A percentile compares a stretch with the other conserved stretches of the same genome.
Conservation (phyloP, 805 yeast genomes). For the Candida jianshihensis region DNA sequence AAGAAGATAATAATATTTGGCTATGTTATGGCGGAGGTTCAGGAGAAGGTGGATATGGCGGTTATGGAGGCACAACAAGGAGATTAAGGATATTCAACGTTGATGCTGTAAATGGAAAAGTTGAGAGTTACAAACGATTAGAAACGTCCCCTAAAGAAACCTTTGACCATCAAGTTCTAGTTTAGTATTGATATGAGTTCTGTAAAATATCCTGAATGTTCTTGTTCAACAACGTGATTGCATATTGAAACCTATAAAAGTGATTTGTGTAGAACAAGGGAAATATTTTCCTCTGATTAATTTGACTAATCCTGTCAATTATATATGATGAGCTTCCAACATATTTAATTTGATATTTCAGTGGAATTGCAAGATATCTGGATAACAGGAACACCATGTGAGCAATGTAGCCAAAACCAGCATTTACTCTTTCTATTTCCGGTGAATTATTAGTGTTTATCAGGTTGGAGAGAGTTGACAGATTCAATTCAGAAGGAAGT, state of each 20-base stretch:
- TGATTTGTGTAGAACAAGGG: conserved; percentile 35
- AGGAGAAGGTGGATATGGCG: conserved; percentile 96
- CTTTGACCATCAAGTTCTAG: conserved; percentile 37
- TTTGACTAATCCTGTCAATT: conserved; percentile 29
- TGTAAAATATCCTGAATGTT: conserved; percentile 29
- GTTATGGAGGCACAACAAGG: conserved; percentile 83
- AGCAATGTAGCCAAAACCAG: conserved; percentile 29
- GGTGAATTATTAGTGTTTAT: conserved; percentile 10
- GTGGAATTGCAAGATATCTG: conserved; percentile 26
- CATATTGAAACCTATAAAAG: conserved; percentile 32
- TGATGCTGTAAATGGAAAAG: conserved; percentile 38
- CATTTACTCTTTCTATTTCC: conserved; percentile 22
- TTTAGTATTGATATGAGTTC: conserved; percentile 16
- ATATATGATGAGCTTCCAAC: conserved; percentile 35
- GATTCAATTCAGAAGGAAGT: conserved; percentile 13
- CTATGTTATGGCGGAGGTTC: conserved; percentile 90
- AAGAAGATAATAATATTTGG: conserved; percentile 43
- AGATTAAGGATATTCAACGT: conserved; percentile 68
- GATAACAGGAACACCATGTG: conserved; percentile 27
- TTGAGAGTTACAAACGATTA: conserved; percentile 65
- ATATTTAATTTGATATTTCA: conserved; percentile 32
- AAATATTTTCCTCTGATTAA: conserved; percentile 25
- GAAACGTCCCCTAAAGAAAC: conserved; percentile 44
- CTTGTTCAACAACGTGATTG: conserved; percentile 27
- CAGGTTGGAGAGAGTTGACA: conserved; percentile 8